Base-by-base conservation (phyloP, 495 filamentous ascomycete genomes). In the Neurospora tetrasperma region DNA sequence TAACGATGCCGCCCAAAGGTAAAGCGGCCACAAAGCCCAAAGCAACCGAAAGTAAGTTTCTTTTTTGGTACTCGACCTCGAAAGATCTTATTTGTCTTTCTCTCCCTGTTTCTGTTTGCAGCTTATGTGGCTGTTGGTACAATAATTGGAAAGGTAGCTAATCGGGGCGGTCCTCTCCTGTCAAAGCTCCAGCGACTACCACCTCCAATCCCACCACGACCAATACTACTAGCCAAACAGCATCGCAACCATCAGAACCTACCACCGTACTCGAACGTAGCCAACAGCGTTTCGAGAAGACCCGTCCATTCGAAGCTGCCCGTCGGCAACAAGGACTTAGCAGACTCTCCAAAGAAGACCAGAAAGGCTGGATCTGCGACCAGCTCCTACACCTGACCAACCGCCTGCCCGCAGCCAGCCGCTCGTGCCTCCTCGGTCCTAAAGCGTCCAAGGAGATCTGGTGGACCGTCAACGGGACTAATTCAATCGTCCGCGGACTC, bases 361-460 rank as follows among this genome's bases (percentile, higher is more conserved):
- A 78, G 69, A 74, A 78, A 74, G 79, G 80, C 69, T 84, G 79
- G 74, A 66, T 66, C 54, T 66, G 54, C 54, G 54, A 66, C 7
- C 54, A 66, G 54, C 70, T 81, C 16, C 78, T 79, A 71, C 71
- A 79, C 71, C 77, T 78, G 66, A 76, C 82, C 70, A 74, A 81
- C 10, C 79, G 77, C 70, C 75, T 79, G 1, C 75, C 73, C 46
- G 73, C 75, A 11, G 71, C 76, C 69, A 74, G 78, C 31, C 66
- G 69, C 40, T 20, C 70, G 20, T 73, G 74, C 7, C 77, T 85
- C 46, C 77, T 85, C 46, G 82, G 76, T 2, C 78, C 78, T 72
- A 85, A 84, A 76, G 75, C 80, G 54, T 80, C 85, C 72, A 83
- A 81, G 72, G 86, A 88, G 71, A 80, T 85, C 69, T 87, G 85